Conservation (phyloP, 2,329 filamentous ascomycete species). For the Monascus ruber region DNA sequence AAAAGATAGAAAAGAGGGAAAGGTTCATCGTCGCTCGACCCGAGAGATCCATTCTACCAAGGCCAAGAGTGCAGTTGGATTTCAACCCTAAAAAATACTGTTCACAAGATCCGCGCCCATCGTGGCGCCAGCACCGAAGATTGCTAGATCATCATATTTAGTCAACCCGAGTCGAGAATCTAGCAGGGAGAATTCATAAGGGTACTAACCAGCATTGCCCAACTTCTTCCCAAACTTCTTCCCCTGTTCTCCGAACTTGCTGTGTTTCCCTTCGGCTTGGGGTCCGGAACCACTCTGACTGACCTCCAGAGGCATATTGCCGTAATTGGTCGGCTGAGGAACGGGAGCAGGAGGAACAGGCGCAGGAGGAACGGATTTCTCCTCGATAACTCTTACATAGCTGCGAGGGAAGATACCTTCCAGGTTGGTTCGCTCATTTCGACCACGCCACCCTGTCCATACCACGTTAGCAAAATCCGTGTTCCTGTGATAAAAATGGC, state of each 20-base stretch:
- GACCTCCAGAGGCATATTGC: conserved; percentile 65
- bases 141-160: conserved; percentile 41
- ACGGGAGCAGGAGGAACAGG: conserved; percentile 24
- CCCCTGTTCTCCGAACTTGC: conserved; percentile 61
- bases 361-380: conserved; percentile 39
- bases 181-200: not conserved
- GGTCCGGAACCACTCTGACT: conserved; percentile 43
- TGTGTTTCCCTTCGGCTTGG: conserved; percentile 32
- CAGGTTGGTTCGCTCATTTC: conserved; percentile 66
- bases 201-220: conserved; percentile 50
- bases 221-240: conserved; percentile 97
- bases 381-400: conserved; percentile 65
- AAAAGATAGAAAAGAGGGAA: no score
- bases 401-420: conserved; percentile 93
- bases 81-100: conserved; percentile 59
- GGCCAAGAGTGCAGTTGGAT: no score
- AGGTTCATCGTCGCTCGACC: no score
- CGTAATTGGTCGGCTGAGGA: conserved; percentile 30
- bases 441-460: conserved; percentile 60
- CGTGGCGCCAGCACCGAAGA: conserved; percentile 87
- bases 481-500: no score
- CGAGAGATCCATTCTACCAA: no score
- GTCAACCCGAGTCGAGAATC: not conserved
- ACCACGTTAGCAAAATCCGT: conserved; percentile 5
- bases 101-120: conserved; percentile 86